Percentiles rank a stretch among this genome's conserved stretches.
These are phyloP conservation scores for Stentor roeselii DNA, from an alignment of 73 alveolate genomes.

Conservation along the genomic window DNA sequence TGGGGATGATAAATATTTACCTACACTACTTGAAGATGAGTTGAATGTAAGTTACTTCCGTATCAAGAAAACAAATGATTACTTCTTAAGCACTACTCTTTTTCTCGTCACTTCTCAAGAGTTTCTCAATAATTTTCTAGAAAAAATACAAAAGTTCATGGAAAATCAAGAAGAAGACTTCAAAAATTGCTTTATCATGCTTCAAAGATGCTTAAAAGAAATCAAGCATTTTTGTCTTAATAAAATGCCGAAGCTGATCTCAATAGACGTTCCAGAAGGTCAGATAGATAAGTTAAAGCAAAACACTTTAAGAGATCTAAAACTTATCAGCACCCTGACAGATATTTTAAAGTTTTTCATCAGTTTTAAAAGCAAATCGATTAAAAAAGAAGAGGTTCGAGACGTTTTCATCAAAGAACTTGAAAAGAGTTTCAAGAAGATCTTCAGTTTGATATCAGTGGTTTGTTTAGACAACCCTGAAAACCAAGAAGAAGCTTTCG, in stretches of 20 bases:
- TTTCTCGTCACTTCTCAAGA: not conserved
- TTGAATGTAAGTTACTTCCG: not conserved
- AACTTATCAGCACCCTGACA: not conserved
- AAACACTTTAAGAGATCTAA: not conserved
- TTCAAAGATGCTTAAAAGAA: not conserved
- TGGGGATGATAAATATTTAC: not conserved
- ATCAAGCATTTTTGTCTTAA: slow-evolving; percentile 4
- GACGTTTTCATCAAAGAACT: not conserved
- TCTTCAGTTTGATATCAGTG: not conserved
- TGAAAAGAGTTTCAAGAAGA: not conserved
- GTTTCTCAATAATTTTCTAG: not conserved
- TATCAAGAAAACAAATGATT: too few relatives aligned
- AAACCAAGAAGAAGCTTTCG: slow-evolving; percentile 11
- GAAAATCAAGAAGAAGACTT: not conserved
- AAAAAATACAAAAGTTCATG: not conserved
- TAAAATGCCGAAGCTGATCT: not conserved
- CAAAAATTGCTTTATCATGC: not conserved
- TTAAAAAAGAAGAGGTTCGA: too few relatives aligned
- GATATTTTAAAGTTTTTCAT: slow-evolving; percentile 14
- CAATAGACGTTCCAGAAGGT: not conserved
- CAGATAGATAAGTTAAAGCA: not conserved
- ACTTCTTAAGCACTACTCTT: not conserved
- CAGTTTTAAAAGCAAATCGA: not conserved
- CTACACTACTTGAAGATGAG: not conserved
- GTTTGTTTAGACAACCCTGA: not conserved